Evolutionary conservation across 1,284 basidiomycete species (phyloP).

Genomic region (Vanrija sp.): DNA sequence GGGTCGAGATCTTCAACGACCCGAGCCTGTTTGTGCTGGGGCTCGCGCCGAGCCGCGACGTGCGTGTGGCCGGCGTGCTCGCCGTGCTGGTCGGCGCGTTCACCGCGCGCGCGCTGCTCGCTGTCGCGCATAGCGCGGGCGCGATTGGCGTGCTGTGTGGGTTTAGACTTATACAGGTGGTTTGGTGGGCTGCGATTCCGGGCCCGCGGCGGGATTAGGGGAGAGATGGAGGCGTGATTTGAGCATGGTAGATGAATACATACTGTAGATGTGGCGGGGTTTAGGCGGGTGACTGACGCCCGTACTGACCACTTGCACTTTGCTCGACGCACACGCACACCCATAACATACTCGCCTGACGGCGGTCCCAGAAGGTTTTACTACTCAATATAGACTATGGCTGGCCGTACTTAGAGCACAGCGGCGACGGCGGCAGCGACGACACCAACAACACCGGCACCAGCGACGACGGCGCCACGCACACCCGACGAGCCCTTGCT

Average conservation of each 20-base stretch:
- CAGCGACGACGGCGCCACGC: neutral
- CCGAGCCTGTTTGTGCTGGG: conserved; percentile 61
- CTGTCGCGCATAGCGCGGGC: conserved; percentile 30
- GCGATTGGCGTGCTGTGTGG: conserved; percentile 64
- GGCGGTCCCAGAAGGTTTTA: too few species aligned
- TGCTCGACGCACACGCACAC: too few species aligned
- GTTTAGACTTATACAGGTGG: conserved; percentile 60
- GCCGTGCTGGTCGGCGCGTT: conserved; percentile 74
- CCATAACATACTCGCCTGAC: too few species aligned
- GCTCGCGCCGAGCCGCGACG: conserved; percentile 61
- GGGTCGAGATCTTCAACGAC: conserved; percentile 79
- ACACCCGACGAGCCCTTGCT: neutral
- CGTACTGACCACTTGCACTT: too few species aligned
- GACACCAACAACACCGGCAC: neutral
- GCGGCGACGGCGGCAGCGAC: neutral
- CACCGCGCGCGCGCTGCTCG: conserved; percentile 62
- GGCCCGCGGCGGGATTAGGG: neutral
- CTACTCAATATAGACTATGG: neutral
- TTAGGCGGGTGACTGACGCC: too few species aligned
- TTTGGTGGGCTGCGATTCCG: conserved; percentile 67
- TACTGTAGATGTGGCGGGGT: neutral
- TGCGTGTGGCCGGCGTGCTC: conserved; percentile 64
- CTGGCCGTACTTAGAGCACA: neutral
- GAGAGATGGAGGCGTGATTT: neutral
- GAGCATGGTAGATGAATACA: too few species aligned